Evolutionary conservation across 129 eudicot genomes (phyloP), one percentile per base, ranked within the genome.

Genomic region (Flaveria sonorensis): DNA sequence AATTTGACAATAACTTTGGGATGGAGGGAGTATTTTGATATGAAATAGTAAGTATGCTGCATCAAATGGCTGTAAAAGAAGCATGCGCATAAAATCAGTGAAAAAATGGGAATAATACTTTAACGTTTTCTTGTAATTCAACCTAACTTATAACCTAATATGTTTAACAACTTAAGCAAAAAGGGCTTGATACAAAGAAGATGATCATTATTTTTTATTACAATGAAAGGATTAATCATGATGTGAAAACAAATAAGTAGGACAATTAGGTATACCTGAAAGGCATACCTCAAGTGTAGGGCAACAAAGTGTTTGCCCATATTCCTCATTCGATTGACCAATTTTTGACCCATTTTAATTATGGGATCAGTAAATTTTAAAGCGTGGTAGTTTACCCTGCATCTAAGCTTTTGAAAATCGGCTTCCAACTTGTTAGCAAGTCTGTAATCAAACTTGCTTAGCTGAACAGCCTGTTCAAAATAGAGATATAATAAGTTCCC

Each of bases 321-420:
- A 23, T 53, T 78, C 85, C 92, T 86, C 96, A 92, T 92, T 46
- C 96, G 86, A 42, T 82, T 80, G 53, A 87, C 90, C 89, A 92
- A 82, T 24, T 57, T 86, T 70, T 80, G 82, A 55, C 97, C 97
- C 97, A 92, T 89, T 84, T 83, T 81, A 79, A 72, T 73, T 23
- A 92, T 92, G 32, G 97, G 87, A 36, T 85, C 79, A 3, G 97
- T 89, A 72, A 92, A 92, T 83, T 71, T 89, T 68, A 92, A 78
- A 18, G 97, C 96, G 59, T 92, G 97, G 76, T 92, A 92, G 79
- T 92, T 92, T 18, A 82, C 96, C 81, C 97, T 75, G 83, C 97
- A 92, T 79, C 97, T 87, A 77, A 92, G 97, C 87, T 85, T 92
- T 67, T 92, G 97, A 18, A 87, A 79, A 78, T 89, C 92, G 0